Evolutionary conservation across 371 early-diverging fungal genomes (phyloP).

Genomic region (Mortierella sp.): DNA sequence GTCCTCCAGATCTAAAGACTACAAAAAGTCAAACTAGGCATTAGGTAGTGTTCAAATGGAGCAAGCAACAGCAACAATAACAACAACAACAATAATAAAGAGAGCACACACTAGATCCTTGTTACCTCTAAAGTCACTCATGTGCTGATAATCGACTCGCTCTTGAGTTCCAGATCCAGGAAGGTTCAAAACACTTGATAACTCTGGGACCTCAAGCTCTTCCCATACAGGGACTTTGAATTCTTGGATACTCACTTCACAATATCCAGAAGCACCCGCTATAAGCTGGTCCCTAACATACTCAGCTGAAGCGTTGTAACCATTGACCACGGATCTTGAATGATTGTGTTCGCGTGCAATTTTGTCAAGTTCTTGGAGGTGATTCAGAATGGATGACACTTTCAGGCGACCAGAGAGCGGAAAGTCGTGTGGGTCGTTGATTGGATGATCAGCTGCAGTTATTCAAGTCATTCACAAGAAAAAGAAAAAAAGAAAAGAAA

Average conservation of each 20-base stretch:
- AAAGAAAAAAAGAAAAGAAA: too few species aligned
- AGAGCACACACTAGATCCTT: too few species aligned
- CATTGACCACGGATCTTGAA: constrained; percentile 23
- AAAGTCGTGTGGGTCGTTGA: too few species aligned
- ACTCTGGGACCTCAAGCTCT: constrained; percentile 17
- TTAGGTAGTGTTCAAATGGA: too few species aligned
- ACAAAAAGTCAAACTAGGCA: too few species aligned
- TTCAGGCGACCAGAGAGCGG: too few species aligned
- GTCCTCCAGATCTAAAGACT: too few species aligned
- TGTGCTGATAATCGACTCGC: constrained; percentile 22
- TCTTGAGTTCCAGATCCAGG: neutral
- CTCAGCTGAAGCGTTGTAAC: constrained; percentile 8
- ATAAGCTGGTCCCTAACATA: constrained; percentile 26
- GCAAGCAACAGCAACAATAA: too few species aligned
- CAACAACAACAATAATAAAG: too few species aligned
- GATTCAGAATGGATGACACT: constrained; percentile 16
- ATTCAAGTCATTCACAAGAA: too few species aligned
- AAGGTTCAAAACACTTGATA: constrained; percentile 5
- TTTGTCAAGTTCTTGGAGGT: constrained; percentile 28
- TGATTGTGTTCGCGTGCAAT: constrained; percentile 28
- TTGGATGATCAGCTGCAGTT: too few species aligned
- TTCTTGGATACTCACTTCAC: constrained; percentile 24
- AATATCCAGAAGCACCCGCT: constrained; percentile 9
- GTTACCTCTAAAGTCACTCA: constrained; percentile 33
- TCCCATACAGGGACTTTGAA: constrained; percentile 43